These are phyloP conservation scores for Penicillium sclerotigenum DNA, from an alignment of 2,329 filamentous ascomycete species.

Conservation along the genomic window DNA sequence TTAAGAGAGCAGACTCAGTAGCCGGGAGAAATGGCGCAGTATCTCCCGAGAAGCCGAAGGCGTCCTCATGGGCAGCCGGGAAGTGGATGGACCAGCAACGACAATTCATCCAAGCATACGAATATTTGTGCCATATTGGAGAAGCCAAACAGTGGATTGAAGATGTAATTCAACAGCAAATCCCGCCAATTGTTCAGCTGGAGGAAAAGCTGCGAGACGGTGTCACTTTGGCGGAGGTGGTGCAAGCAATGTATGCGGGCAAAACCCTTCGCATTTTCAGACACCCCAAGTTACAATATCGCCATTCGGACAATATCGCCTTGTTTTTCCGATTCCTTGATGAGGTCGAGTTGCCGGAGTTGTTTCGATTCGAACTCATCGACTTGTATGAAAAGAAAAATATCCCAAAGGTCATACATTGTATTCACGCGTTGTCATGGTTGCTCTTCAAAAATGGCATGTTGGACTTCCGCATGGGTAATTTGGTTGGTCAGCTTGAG, in stretches of 20 bases:
- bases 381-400: conserved; percentile 99
- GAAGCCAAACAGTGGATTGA: conserved; percentile 99
- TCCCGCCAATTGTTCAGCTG: conserved; percentile 88
- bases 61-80: conserved; percentile 71
- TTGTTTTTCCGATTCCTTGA: conserved; percentile 93
- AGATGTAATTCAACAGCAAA: conserved; percentile 75
- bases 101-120: conserved; percentile 93
- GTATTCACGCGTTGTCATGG: conserved; percentile 95
- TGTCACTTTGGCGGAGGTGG: conserved; percentile 89
- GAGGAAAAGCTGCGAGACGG: conserved; percentile 91
- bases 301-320: conserved; percentile 97
- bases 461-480: conserved; percentile 92
- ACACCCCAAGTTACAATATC: conserved; percentile 79
- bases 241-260: conserved; percentile 80
- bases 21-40: conserved; percentile 47
- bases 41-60: conserved; percentile 50
- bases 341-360: conserved; percentile 85
- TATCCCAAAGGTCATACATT: conserved; percentile 98
- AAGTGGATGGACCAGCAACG: conserved; percentile 99
- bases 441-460: conserved; percentile 93
- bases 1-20: conserved; percentile 66
- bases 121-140: conserved; percentile 97
- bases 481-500: conserved; percentile 90
- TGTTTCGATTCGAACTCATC: conserved; percentile 95
- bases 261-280: conserved; percentile 78